Evolutionary conservation across 2,329 filamentous ascomycete genomes (phyloP), one percentile per base, ranked within the genome.

Genomic region (Stylonectria norvegica): DNA sequence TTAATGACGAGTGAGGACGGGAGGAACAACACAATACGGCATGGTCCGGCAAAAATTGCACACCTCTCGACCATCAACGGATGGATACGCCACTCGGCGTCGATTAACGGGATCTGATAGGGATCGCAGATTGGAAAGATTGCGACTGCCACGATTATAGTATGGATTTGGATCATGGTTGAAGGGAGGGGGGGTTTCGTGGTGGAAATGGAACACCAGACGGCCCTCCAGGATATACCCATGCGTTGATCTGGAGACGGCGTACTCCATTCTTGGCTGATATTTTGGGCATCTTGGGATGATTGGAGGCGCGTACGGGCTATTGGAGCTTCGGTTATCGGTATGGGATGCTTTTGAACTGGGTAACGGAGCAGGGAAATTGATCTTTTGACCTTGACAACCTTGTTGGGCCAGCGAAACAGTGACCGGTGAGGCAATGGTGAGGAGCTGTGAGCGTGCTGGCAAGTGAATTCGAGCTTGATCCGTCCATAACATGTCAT

Each of bases 211-310:
- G 51, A 48, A 53, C 43, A 43, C 44, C 52, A 34, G 50, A 46
- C 43, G 53, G 55, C 32, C 44, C 54, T 46, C 49, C 52, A 52
- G 49, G 42, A 57, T 53, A 57, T 57, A 57, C 52, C 55, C 55
- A 56, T 56, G 50, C 49, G 48, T 42, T 52, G 43, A 41, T 57
- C 39, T 57, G 54, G 54, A 57, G 55, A 57, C 34, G 50, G 55
- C 47, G 52, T 47, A 47, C 54, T 56, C 52, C 50, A 57, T 52
- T 52, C 42, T 52, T 47, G 45, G 43, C 45, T 55, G 40, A 40
- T 45, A 37, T 52, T 18, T 46, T 36, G 43, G 49, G 40, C 10
- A 25, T 18, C 12, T 8, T 28, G 14, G 18, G 34, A 23, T 23
- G 16, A 17, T 23, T 11, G 32, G 14, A 30, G 53, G 53, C 53